phyloP scores from a whole-genome alignment of 257 asterid species.

The Euphrasia confusa region DNA sequence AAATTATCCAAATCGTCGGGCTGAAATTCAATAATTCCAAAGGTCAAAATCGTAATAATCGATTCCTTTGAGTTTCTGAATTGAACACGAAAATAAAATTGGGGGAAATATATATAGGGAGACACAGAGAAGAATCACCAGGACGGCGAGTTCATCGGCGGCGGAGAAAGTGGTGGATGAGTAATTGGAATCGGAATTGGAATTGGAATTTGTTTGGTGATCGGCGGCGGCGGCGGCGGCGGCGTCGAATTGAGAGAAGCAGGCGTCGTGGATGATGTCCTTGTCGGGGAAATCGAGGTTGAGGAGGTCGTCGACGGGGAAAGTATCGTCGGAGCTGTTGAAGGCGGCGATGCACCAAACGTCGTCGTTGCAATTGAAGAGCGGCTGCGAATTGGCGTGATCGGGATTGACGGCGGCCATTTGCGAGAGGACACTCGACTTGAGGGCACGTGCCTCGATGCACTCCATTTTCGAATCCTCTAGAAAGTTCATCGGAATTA shows the following conservation, averaged over 20 bases:
- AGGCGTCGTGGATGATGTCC: slow-evolving; percentile 40
- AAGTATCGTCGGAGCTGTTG: slow-evolving; percentile 47
- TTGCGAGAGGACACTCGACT: slow-evolving; percentile 57
- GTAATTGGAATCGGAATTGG: slow-evolving; percentile 30
- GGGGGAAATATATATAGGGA: too few species aligned
- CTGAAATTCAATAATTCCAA: slow-evolving; percentile 26
- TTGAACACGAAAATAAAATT: too few species aligned
- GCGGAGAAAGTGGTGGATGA: slow-evolving; percentile 36
- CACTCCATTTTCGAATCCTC: slow-evolving; percentile 37
- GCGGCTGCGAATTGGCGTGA: slow-evolving; percentile 20
- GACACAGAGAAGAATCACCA: slow-evolving; percentile 35
- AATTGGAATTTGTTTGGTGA: slow-evolving; percentile 13
- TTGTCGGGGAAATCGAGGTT: slow-evolving; percentile 70
- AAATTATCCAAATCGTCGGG: slow-evolving; percentile 76
- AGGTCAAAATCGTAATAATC: too few species aligned
- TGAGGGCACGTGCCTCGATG: slow-evolving; percentile 70
- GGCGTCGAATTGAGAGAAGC: slow-evolving; percentile 3
- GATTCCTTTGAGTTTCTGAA: too few species aligned
- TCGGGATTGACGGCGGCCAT: slow-evolving; percentile 28
- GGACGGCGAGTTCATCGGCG: slow-evolving; percentile 52
- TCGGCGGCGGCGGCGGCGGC: too few species aligned
- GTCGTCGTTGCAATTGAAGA: slow-evolving; percentile 39
- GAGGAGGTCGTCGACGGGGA: slow-evolving; percentile 90
- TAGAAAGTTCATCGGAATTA: background rate
- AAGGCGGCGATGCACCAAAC: slow-evolving; percentile 48